Evolutionary conservation across 495 filamentous ascomycete species (phyloP).

Genomic region (Viridothelium virens): DNA sequence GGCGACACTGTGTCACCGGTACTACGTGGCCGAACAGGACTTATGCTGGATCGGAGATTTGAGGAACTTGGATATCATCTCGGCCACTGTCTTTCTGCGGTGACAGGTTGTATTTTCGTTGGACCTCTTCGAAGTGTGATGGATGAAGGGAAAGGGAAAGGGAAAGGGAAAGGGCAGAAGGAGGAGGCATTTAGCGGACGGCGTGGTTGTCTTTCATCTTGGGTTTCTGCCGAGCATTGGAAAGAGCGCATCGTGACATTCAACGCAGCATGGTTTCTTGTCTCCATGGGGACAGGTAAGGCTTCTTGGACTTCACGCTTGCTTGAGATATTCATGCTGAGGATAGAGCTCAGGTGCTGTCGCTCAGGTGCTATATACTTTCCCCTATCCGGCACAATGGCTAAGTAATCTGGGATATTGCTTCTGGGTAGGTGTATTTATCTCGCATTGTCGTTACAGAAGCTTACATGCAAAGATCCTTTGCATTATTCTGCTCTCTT

Average conservation of each 20-base stretch:
- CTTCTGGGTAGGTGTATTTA: slow-evolving; percentile 10
- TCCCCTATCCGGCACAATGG: slow-evolving; percentile 15
- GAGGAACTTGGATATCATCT: too few relatives aligned
- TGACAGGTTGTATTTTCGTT: neutral
- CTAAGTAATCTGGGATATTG: slow-evolving; percentile 10
- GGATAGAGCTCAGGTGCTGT: neutral
- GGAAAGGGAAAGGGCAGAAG: neutral
- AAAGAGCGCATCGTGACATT: slow-evolving; percentile 13
- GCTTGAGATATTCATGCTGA: neutral
- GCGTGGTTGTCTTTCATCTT: neutral
- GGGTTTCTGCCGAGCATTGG: slow-evolving; percentile 8
- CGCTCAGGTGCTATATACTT: slow-evolving; percentile 11
- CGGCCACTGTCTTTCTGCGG: neutral
- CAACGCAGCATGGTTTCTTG: slow-evolving; percentile 12
- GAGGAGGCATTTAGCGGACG: neutral
- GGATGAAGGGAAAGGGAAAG: neutral
- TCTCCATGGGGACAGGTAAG: slow-evolving; percentile 13
- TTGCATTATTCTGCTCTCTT: slow-evolving; percentile 10
- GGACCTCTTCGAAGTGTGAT: neutral
- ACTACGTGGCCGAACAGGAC: too few relatives aligned
- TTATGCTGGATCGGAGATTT: too few relatives aligned
- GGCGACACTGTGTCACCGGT: too few relatives aligned
- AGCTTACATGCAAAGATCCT: slow-evolving; percentile 2
- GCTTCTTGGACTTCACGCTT: neutral
- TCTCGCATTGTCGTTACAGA: neutral